These are phyloP conservation scores for Lathyrus tuberosus DNA, from an alignment of 306 rosid species.

Conservation along the genomic window DNA sequence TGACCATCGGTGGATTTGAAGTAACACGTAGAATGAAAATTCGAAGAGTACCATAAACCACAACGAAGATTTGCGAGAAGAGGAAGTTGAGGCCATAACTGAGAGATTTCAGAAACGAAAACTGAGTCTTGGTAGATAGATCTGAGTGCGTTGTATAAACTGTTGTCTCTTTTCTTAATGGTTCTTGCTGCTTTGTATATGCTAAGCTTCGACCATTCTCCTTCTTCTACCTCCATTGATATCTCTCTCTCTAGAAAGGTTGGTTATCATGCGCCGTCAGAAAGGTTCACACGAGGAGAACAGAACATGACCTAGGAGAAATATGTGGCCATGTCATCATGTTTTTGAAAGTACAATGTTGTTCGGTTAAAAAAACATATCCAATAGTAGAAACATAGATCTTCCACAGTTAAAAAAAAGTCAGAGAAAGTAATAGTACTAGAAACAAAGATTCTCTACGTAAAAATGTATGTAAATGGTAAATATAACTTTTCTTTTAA, in stretches of 20 bases:
- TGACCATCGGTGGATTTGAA: conserved; percentile 98
- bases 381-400: no score
- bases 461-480: no score
- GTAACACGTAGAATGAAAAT: conserved; percentile 77
- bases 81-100: conserved; percentile 92
- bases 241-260: not conserved
- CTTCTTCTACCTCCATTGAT: conserved; percentile 5
- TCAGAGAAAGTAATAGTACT: no score
- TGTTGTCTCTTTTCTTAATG: conserved; percentile 72
- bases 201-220: conserved; percentile 46
- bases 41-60: conserved; percentile 80
- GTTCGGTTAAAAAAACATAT: not conserved
- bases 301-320: not conserved
- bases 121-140: conserved; percentile 84
- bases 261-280: not conserved
- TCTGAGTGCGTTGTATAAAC: conserved; percentile 78
- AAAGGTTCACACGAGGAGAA: not conserved
- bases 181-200: conserved; percentile 76
- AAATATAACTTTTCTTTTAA: no score
- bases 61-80: conserved; percentile 90
- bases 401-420: no score
- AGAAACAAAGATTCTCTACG: no score
- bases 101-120: conserved; percentile 68
- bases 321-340: not conserved
- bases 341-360: not conserved